These are phyloP conservation scores for Hypoxylon rubiginosum DNA, from an alignment of 2,329 filamentous ascomycete species.

Conservation along the genomic window DNA sequence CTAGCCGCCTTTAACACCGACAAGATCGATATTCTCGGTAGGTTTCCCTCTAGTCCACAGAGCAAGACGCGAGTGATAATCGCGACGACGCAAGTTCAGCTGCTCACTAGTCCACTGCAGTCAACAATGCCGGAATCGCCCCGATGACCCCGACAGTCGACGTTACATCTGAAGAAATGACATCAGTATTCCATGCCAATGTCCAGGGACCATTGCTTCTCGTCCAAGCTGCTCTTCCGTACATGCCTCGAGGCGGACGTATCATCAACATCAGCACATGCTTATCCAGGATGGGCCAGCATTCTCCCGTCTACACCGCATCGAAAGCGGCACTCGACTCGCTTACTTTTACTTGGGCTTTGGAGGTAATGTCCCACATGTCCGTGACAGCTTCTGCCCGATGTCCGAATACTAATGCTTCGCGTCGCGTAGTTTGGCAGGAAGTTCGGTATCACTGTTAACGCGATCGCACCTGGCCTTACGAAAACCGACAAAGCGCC, in stretches of 20 bases:
- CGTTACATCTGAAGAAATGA: conserved; percentile 45
- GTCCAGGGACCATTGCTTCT: conserved; percentile 54
- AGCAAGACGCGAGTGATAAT: not conserved
- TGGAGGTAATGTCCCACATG: conserved; percentile 47
- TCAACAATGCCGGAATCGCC: conserved; percentile 56
- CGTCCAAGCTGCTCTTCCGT: conserved; percentile 51
- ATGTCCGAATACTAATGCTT: not conserved
- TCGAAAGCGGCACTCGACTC: conserved; percentile 55
- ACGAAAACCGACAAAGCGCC: conserved; percentile 53
- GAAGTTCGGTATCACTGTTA: conserved; percentile 59
- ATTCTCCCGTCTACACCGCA: conserved; percentile 45
- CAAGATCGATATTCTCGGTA: conserved; percentile 58
- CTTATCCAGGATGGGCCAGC: conserved; percentile 41
- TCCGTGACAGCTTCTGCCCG: conserved; percentile 1
- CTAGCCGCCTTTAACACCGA: conserved; percentile 52
- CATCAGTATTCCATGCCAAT: conserved; percentile 52
- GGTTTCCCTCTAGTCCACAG: conserved; percentile 19
- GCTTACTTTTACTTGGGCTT: conserved; percentile 52
- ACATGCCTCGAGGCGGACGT: conserved; percentile 54
- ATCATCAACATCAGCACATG: conserved; percentile 52
- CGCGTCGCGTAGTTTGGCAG: conserved; percentile 51
- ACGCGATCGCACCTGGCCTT: conserved; percentile 58
- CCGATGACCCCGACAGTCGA: conserved; percentile 42
- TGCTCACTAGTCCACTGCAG: conserved; percentile 37
- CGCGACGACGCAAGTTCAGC: not conserved